Evolutionary conservation across 176 grass and related monocot species (phyloP).

Genomic region (sorghum (Sorghum bicolor)): Sorghum_bicolor_NCBIv3 NC_012872.2:7475501-7476000

Average conservation of each 20-base stretch:
- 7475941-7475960: background rate
- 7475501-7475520: constrained; percentile 20
- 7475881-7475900: background rate
- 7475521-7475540: background rate
- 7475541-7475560: background rate
- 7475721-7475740: background rate
- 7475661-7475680: background rate
- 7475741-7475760: background rate
- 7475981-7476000: background rate
- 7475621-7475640: constrained; percentile 10
- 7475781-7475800: constrained; percentile 47
- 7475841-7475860: no score
- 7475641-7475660: background rate
- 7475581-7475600: background rate
- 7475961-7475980: background rate
- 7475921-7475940: background rate
- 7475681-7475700: constrained; percentile 34
- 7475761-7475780: constrained; percentile 36
- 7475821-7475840: background rate
- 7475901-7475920: background rate
- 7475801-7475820: constrained; percentile 57
- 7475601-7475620: background rate
- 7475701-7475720: background rate
- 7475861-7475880: background rate
- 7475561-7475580: background rate